phyloP scores from a whole-genome alignment of 2,329 filamentous ascomycete genomes.

The Aspergillus eucalypticola region DNA sequence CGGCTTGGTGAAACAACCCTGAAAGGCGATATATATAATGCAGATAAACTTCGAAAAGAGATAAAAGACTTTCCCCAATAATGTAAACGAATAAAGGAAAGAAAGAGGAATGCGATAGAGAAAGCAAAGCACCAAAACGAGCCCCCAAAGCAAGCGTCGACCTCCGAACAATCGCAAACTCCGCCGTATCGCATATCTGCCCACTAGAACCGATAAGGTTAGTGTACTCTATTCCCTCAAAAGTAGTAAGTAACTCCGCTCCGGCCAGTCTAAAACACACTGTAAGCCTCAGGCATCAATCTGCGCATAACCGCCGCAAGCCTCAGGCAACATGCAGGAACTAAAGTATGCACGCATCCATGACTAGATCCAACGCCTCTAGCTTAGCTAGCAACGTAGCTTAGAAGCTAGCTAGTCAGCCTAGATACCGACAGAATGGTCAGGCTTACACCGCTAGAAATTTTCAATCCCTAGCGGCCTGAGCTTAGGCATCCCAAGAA shows the following conservation, averaged over 20 bases:
- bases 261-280: neutral
- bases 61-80: too few relatives aligned
- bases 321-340: neutral
- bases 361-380: neutral
- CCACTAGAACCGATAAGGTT: neutral
- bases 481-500: constrained; percentile 1
- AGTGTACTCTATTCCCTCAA: neutral
- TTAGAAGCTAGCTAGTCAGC: neutral
- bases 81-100: neutral
- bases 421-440: too few relatives aligned
- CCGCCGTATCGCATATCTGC: neutral
- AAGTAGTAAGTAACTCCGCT: neutral
- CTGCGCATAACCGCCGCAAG: too few relatives aligned
- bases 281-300: neutral
- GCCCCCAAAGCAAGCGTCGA: neutral
- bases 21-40: neutral
- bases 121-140: neutral
- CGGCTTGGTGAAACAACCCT: too few relatives aligned
- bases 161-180: constrained; percentile 1
- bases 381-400: neutral
- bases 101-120: neutral
- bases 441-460: neutral
- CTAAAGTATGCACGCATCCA: neutral
- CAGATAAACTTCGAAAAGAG: neutral
- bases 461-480: neutral